Percentiles rank a stretch among this genome's conserved stretches.
These are phyloP conservation scores for Scutellaria minor DNA, from an alignment of 257 asterid species.

Conservation along the genomic window DNA sequence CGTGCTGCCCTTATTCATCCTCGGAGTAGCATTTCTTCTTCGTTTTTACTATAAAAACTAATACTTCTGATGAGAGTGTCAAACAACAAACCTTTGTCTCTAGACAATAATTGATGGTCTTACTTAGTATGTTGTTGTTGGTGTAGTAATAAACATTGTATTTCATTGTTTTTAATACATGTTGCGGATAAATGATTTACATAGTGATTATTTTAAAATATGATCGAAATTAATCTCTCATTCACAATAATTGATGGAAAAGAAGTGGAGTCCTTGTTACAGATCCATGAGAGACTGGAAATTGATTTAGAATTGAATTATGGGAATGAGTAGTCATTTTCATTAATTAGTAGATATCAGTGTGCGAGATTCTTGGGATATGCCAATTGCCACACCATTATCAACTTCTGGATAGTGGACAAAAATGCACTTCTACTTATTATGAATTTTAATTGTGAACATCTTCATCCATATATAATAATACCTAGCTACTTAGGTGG, in stretches of 20 bases:
- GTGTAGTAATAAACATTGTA: background rate
- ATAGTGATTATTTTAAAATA: too few relatives aligned
- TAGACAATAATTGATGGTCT: slow-evolving; percentile 1
- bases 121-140: background rate
- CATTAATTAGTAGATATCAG: slow-evolving; percentile 18
- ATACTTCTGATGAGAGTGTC: slow-evolving; percentile 13
- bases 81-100: background rate
- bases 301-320: background rate
- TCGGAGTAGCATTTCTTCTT: slow-evolving; percentile 50
- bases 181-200: too few relatives aligned
- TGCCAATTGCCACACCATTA: slow-evolving; percentile 6
- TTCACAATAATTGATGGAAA: too few relatives aligned
- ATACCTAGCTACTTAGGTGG: too few relatives aligned
- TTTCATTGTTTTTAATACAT: too few relatives aligned
- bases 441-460: too few relatives aligned
- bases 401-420: slow-evolving; percentile 27
- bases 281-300: too few relatives aligned
- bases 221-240: too few relatives aligned
- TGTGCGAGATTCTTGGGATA: slow-evolving; percentile 40
- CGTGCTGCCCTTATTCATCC: slow-evolving; percentile 50
- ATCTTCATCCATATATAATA: too few relatives aligned
- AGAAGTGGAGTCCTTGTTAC: too few relatives aligned
- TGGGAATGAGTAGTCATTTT: slow-evolving; percentile 17
- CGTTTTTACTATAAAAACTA: slow-evolving; percentile 46
- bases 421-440: background rate